A percentile compares a stretch with the other conserved stretches of the same genome.
Evolutionary conservation across 2,329 filamentous ascomycete species (phyloP).

Genomic region (Mycosphaerella sp.): DNA sequence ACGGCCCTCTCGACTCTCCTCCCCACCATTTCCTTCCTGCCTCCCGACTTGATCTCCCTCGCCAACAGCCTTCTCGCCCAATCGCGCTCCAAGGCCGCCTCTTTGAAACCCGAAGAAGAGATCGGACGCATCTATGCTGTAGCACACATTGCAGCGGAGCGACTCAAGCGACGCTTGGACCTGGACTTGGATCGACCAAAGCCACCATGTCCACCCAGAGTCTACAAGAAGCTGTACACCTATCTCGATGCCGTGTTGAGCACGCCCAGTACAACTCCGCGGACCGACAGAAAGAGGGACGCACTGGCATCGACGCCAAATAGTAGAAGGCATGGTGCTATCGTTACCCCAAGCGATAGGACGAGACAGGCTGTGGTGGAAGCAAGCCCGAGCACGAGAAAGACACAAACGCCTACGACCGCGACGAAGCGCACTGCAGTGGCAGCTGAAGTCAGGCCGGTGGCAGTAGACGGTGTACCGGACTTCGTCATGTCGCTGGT

Average conservation of each 20-base stretch:
- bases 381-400: neutral
- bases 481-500: slow-evolving; percentile 35
- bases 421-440: slow-evolving; percentile 2
- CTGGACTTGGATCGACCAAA: slow-evolving; percentile 69
- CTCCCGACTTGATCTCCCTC: slow-evolving; percentile 63
- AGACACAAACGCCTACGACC: slow-evolving; percentile 11
- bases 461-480: slow-evolving; percentile 5
- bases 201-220: slow-evolving; percentile 69
- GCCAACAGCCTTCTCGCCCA: slow-evolving; percentile 70
- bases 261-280: slow-evolving; percentile 35
- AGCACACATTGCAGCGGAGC: slow-evolving; percentile 83
- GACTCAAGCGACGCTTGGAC: slow-evolving; percentile 68
- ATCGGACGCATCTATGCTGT: slow-evolving; percentile 79
- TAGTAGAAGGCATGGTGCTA: neutral
- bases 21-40: slow-evolving; percentile 65
- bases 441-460: neutral
- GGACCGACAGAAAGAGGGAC: slow-evolving; percentile 14
- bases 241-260: slow-evolving; percentile 69
- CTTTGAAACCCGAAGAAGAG: slow-evolving; percentile 78
- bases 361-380: slow-evolving; percentile 5
- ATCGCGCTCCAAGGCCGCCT: slow-evolving; percentile 69
- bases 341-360: neutral
- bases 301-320: slow-evolving; percentile 1
- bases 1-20: slow-evolving; percentile 67
- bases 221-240: slow-evolving; percentile 77